phyloP scores from a whole-genome alignment of 176 grass and related monocot genomes.

The Musa troglodytarum region DNA sequence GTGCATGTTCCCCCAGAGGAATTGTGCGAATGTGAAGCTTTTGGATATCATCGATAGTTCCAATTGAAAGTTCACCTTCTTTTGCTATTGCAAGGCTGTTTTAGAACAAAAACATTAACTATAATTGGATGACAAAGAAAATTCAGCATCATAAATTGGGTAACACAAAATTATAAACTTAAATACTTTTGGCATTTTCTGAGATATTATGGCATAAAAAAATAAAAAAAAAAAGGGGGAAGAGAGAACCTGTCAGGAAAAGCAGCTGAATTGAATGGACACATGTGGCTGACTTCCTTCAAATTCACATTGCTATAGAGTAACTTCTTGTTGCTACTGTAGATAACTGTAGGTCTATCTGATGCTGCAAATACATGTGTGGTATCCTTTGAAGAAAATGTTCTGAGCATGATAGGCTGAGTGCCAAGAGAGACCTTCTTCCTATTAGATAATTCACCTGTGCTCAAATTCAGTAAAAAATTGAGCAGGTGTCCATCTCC shows the following conservation, averaged over 20 bases:
- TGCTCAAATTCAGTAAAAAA: slow-evolving; percentile 61
- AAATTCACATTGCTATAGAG: slow-evolving; percentile 98
- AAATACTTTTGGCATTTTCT: background rate
- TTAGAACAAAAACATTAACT: background rate
- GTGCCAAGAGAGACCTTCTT: slow-evolving; percentile 95
- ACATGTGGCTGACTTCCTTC: slow-evolving; percentile 97
- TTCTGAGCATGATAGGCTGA: slow-evolving; percentile 87
- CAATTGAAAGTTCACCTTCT: slow-evolving; percentile 89
- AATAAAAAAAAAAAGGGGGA: background rate
- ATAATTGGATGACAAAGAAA: background rate
- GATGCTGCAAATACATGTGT: slow-evolving; percentile 92
- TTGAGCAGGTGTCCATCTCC: slow-evolving; percentile 92
- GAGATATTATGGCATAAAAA: background rate
- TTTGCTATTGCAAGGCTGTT: slow-evolving; percentile 90
- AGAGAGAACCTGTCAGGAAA: slow-evolving; percentile 77
- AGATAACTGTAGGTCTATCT: slow-evolving; percentile 93
- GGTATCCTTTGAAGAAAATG: slow-evolving; percentile 87
- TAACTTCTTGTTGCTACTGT: slow-evolving; percentile 95
- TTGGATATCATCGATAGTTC: slow-evolving; percentile 83
- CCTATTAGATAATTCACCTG: slow-evolving; percentile 63
- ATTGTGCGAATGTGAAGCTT: slow-evolving; percentile 93
- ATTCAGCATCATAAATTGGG: background rate
- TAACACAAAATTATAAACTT: background rate
- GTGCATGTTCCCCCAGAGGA: slow-evolving; percentile 75
- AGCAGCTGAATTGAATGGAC: slow-evolving; percentile 86